Conservation (phyloP, 768 basidiomycete species). For the Macrolepiota fuliginosa region DNA sequence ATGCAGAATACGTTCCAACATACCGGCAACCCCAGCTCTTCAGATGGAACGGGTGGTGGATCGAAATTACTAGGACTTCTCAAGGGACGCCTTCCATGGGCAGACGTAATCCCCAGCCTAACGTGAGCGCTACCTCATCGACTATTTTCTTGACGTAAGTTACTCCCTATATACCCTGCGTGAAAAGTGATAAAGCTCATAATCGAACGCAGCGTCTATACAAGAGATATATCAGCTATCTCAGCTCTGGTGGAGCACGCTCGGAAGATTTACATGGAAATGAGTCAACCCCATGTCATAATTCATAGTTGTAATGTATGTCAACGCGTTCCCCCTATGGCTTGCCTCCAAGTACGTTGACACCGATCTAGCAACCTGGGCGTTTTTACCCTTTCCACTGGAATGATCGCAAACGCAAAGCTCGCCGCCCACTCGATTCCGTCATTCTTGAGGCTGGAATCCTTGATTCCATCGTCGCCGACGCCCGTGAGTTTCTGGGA, state of each 20-base stretch:
- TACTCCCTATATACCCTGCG: background rate
- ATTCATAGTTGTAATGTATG: slow-evolving; percentile 36
- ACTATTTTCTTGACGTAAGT: slow-evolving; percentile 34
- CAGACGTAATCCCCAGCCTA: slow-evolving; percentile 6
- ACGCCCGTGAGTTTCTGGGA: slow-evolving; percentile 50
- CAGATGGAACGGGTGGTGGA: slow-evolving; percentile 42
- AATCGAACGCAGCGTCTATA: slow-evolving; percentile 34
- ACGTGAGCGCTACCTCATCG: slow-evolving; percentile 8
- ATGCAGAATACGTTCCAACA: slow-evolving; percentile 42
- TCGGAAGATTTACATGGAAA: slow-evolving; percentile 36
- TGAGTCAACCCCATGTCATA: slow-evolving; percentile 38
- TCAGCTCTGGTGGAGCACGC: slow-evolving; percentile 42
- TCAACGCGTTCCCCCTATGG: background rate
- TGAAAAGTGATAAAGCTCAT: background rate
- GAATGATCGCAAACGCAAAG: slow-evolving; percentile 45
- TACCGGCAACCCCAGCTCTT: slow-evolving; percentile 40
- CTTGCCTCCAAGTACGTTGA: background rate
- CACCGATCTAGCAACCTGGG: slow-evolving; percentile 22
- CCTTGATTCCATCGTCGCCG: slow-evolving; percentile 41
- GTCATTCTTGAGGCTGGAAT: slow-evolving; percentile 48
- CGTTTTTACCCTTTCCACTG: slow-evolving; percentile 34
- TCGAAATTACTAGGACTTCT: slow-evolving; percentile 29
- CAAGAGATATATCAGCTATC: slow-evolving; percentile 37
- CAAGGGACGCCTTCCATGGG: background rate
- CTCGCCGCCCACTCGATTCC: slow-evolving; percentile 45